Base-by-base conservation (phyloP, 2,329 filamentous ascomycete species). In the Neurospora crassa region DNA sequence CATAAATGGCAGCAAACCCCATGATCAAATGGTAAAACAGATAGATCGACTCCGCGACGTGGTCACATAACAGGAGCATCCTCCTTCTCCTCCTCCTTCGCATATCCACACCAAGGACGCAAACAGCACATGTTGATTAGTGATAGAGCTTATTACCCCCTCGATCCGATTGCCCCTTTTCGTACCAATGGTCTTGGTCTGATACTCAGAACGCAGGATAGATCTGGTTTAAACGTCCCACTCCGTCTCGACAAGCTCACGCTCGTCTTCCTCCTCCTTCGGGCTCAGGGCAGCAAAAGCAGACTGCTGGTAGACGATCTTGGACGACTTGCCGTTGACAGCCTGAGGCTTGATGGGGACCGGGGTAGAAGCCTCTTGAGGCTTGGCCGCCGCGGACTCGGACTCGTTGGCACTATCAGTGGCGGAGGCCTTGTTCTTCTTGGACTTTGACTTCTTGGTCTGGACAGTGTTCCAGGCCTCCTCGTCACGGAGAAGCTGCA, bases 391-490 rank as follows among this genome's bases (percentile, higher is more conserved):
- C 24, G 75, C 71, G n/a, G 73, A 72, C 34, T 75, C 76, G 16
- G 75, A 72, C 70, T 78, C 77, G 68, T 70, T 67, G 16, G 74
- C 71, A 69, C 75, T 78, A 67, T 78, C 77, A 45, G 67, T 80
- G 59, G 80, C 82, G 67, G 81, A 79, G 40, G 78, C 78, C 76
- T 81, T 82, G 80, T 83, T 82, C 76, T 82, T 79, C 71, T 79
- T 79, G 80, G 84, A 84, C 72, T 79, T 79, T 3, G 77, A 71
- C 78, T 82, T 83, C 79, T 82, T 83, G 71, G 79, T 81, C 78
- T 82, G 83, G 68, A 91, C 89, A 41, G 88, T 88, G 78, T 82
- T 88, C 88, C 89, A 91, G 20, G 80, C 79, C 63, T 83, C 82
- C 74, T 88, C 84, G 68, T 85, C 83, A 75, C 85, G 85, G 70